These are phyloP conservation scores for Phytophthora boehmeriae DNA, from an alignment of 352 stramenopile species.

Conservation along the genomic window DNA sequence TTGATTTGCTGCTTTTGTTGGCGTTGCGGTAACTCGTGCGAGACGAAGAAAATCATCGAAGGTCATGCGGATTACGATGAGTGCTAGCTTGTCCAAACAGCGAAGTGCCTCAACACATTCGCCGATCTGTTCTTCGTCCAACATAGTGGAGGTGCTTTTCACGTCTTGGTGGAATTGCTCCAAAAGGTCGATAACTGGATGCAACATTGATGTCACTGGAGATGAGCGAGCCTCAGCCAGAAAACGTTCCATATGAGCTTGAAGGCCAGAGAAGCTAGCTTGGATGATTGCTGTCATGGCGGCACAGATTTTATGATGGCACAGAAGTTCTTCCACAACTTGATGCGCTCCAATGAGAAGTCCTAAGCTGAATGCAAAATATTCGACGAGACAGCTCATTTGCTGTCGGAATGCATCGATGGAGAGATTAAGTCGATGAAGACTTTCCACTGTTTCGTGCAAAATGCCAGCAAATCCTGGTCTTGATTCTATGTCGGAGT, in stretches of 20 bases:
- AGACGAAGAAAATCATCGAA: conserved; percentile 30
- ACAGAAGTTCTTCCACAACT: conserved; percentile 12
- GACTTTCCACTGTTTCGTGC: conserved; percentile 7
- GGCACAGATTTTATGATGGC: conserved; percentile 2
- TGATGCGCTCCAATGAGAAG: conserved; percentile 20
- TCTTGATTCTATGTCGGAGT: background rate
- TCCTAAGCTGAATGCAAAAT: conserved; percentile 27
- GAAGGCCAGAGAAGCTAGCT: conserved; percentile 6
- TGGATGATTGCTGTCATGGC: conserved; percentile 4
- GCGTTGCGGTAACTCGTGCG: background rate
- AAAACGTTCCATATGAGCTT: conserved; percentile 12
- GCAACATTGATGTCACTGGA: conserved; percentile 14
- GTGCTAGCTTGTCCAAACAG: conserved; percentile 27
- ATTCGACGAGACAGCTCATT: conserved; percentile 18
- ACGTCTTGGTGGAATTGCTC: conserved; percentile 2
- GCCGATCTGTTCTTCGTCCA: conserved; percentile 17
- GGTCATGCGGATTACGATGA: conserved; percentile 20
- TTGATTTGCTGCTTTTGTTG: background rate
- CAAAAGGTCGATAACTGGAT: conserved; percentile 12
- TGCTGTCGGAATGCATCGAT: conserved; percentile 13
- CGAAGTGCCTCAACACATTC: conserved; percentile 24
- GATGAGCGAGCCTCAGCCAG: conserved; percentile 16
- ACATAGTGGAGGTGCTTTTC: conserved; percentile 2
- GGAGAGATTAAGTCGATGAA: conserved; percentile 13
- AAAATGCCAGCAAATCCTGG: conserved; percentile 20